Percentiles rank a stretch among this genome's conserved stretches.
These are phyloP conservation scores for Coprinopsis marcescibilis DNA, from an alignment of 768 basidiomycete genomes.

Conservation along the genomic window DNA sequence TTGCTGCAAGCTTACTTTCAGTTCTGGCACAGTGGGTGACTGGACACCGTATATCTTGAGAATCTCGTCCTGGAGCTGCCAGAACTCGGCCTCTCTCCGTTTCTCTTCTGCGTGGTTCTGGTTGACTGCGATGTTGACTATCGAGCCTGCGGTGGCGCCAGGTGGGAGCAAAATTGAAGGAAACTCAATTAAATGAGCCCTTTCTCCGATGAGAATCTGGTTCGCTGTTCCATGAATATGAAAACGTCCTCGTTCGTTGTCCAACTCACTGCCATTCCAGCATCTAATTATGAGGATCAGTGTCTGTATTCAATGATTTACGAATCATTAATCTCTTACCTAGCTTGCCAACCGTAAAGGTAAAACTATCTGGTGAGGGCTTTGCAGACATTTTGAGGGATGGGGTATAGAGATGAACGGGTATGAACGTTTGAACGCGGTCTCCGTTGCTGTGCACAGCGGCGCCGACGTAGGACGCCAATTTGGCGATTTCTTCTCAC, in stretches of 20 bases:
- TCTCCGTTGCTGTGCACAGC: too few relatives aligned
- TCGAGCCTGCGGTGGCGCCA: conserved; percentile 88
- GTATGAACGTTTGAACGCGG: too few relatives aligned
- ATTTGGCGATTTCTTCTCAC: too few relatives aligned
- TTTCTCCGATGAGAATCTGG: conserved; percentile 92
- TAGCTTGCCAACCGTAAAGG: conserved; percentile 93
- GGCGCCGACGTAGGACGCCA: too few relatives aligned
- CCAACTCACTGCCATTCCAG: conserved; percentile 80
- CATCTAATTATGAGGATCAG: conserved; percentile 46
- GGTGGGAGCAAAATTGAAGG: conserved; percentile 93
- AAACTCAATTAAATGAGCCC: conserved; percentile 96
- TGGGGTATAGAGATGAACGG: not conserved
- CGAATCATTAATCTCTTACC: conserved; percentile 46
- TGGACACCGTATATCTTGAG: conserved; percentile 62
- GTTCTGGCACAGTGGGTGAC: conserved; percentile 65
- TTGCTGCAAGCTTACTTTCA: conserved; percentile 48
- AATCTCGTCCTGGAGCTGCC: conserved; percentile 78
- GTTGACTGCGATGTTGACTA: conserved; percentile 94
- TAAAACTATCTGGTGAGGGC: conserved; percentile 59
- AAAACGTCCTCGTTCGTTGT: not conserved
- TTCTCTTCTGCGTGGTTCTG: conserved; percentile 83
- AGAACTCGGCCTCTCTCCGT: conserved; percentile 76
- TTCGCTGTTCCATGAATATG: too few relatives aligned
- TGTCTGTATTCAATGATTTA: not conserved
- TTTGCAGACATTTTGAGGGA: conserved; percentile 17